Evolutionary conservation across 163 green algal species (phyloP).

Genomic region (Scenedesmus sp.): DNA sequence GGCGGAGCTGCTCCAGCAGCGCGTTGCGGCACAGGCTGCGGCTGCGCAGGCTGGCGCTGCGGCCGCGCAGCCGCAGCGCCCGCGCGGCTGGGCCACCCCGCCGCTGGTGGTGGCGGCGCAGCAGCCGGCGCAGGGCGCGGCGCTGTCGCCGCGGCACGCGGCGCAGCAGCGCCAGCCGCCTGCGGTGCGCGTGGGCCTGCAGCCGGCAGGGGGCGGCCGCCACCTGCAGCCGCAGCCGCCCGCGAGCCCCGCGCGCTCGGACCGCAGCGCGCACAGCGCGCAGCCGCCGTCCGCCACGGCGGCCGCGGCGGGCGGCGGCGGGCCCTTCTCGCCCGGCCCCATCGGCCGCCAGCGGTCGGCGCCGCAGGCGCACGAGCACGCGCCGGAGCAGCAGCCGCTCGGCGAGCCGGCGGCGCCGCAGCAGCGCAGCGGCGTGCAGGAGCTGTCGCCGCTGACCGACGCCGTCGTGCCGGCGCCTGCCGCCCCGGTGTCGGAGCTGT

Average conservation of each 20-base stretch:
- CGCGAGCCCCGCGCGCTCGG: constrained; percentile 17
- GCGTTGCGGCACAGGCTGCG: no score
- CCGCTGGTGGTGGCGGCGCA: no score
- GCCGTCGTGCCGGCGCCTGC: constrained; percentile 32
- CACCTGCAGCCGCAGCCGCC: neutral
- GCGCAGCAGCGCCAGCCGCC: no score
- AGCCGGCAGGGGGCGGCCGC: no score
- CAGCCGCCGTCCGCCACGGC: constrained; percentile 2
- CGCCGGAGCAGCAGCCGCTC: constrained; percentile 4
- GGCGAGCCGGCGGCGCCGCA: neutral
- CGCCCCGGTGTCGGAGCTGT: neutral
- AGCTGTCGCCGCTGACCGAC: constrained; percentile 38
- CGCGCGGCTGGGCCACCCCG: no score
- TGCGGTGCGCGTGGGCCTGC: no score
- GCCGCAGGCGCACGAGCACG: neutral
- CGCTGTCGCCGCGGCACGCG: no score
- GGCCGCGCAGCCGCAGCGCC: no score
- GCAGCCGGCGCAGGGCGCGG: no score
- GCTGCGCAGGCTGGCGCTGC: no score
- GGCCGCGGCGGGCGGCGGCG: neutral
- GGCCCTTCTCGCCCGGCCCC: neutral
- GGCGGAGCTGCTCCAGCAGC: neutral
- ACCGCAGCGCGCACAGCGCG: constrained; percentile 4
- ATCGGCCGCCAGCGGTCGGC: constrained; percentile 3
- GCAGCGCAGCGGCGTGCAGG: constrained; percentile 6